These are phyloP conservation scores for Aspergillus viridinutans DNA, from an alignment of 2,329 filamentous ascomycete species.

Conservation along the genomic window DNA sequence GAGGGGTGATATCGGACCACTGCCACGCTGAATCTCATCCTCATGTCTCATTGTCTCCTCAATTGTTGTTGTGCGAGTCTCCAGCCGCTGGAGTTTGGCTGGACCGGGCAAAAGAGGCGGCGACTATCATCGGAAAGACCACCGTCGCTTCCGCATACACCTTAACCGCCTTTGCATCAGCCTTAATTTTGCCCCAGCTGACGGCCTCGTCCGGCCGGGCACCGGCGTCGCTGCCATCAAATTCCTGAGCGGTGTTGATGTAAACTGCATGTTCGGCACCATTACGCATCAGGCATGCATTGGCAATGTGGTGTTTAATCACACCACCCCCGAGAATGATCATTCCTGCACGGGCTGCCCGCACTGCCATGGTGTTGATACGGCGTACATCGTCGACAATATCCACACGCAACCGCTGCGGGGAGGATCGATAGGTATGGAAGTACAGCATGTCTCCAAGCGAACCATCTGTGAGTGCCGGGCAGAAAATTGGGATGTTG, in stretches of 20 bases:
- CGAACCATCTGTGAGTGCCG: constrained; percentile 89
- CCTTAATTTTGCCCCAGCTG: constrained; percentile 98
- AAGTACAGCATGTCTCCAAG: constrained; percentile 98
- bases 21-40: too few relatives aligned
- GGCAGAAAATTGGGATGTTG: constrained; percentile 94
- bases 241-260: constrained; percentile 96
- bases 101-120: constrained; percentile 58
- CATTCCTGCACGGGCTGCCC: constrained; percentile 86
- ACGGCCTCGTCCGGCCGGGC: constrained; percentile 94
- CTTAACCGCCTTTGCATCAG: constrained; percentile 84
- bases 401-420: constrained; percentile 75
- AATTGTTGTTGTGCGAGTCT: constrained; percentile 4
- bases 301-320: constrained; percentile 98
- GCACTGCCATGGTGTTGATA: constrained; percentile 87
- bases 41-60: too few relatives aligned
- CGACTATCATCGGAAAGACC: constrained; percentile 64
- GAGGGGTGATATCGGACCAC: too few relatives aligned
- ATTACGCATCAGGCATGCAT: constrained; percentile 95
- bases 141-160: constrained; percentile 68
- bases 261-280: constrained; percentile 96
- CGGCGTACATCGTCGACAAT: constrained; percentile 89
- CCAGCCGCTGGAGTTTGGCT: constrained; percentile 8
- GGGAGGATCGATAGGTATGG: constrained; percentile 88
- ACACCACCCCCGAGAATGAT: constrained; percentile 91
- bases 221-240: constrained; percentile 94